Conservation (phyloP, 257 asterid genomes). For the Solanum chiquidenum region DNA sequence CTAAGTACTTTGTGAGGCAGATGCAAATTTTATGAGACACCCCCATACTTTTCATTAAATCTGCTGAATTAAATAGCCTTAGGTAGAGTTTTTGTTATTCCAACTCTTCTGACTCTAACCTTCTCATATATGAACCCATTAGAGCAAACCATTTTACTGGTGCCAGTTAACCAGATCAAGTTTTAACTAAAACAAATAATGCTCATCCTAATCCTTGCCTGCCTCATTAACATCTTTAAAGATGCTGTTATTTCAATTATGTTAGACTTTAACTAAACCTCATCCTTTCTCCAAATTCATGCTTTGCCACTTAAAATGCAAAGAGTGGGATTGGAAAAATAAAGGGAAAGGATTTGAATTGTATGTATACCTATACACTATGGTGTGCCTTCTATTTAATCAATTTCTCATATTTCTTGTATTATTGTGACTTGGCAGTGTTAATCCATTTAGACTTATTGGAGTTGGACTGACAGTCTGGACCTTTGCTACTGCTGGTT, state of each 20-base stretch:
- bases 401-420: not conserved
- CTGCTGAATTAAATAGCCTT: not conserved
- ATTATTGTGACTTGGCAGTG: slow-evolving; percentile 38
- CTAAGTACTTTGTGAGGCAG: not conserved
- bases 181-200: not conserved
- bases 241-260: not conserved
- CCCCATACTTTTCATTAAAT: not conserved
- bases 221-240: not conserved
- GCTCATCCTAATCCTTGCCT: not conserved
- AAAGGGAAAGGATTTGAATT: not conserved
- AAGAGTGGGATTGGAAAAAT: not conserved
- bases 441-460: slow-evolving; percentile 75
- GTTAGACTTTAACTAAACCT: not conserved
- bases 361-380: not conserved
- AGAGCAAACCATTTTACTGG: not conserved
- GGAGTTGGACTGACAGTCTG: slow-evolving; percentile 75
- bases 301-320: not conserved
- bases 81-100: not conserved
- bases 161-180: not conserved
- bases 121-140: not conserved
- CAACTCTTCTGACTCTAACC: not conserved
- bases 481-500: slow-evolving; percentile 68
- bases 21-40: not conserved
- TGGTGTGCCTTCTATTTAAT: not conserved
- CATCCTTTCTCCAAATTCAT: not conserved